Percentiles rank a stretch among this genome's conserved stretches.
Conservation (phyloP, 257 asterid genomes). For the Solanum virginianum region DNA sequence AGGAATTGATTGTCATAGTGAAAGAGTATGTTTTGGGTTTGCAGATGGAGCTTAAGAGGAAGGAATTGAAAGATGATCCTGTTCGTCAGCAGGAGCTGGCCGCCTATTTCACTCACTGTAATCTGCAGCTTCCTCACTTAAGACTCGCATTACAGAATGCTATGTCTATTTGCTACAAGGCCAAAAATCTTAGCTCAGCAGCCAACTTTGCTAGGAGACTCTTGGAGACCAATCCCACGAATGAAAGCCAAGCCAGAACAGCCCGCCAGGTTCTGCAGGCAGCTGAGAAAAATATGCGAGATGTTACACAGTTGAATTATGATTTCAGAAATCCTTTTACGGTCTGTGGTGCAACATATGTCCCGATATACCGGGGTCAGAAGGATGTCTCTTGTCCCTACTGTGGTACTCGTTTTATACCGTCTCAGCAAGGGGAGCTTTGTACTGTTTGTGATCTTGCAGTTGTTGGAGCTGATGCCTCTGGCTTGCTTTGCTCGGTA, state of each 20-base stretch:
- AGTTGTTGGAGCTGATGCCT: constrained; percentile 71
- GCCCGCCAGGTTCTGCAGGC: constrained; percentile 77
- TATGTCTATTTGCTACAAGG: constrained; percentile 53
- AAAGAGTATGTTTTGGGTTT: constrained; percentile 68
- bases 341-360: constrained; percentile 71
- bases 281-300: constrained; percentile 68
- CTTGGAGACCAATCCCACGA: constrained; percentile 63
- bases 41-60: constrained; percentile 78
- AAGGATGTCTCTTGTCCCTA: constrained; percentile 70
- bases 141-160: constrained; percentile 66
- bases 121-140: constrained; percentile 61
- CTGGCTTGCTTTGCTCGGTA: constrained; percentile 78
- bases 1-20: constrained; percentile 50
- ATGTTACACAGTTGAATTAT: constrained; percentile 51
- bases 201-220: constrained; percentile 72
- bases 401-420: constrained; percentile 53
- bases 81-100: constrained; percentile 87
- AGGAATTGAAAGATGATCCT: constrained; percentile 53
- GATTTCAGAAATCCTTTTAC: constrained; percentile 87
- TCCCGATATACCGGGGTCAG: constrained; percentile 81
- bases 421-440: constrained; percentile 47
- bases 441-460: constrained; percentile 76
- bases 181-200: constrained; percentile 50
- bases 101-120: constrained; percentile 87
- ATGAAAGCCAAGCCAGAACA: constrained; percentile 40